Conservation (phyloP, 495 filamentous ascomycete species). For the Hypoxylon lenormandii region DNA sequence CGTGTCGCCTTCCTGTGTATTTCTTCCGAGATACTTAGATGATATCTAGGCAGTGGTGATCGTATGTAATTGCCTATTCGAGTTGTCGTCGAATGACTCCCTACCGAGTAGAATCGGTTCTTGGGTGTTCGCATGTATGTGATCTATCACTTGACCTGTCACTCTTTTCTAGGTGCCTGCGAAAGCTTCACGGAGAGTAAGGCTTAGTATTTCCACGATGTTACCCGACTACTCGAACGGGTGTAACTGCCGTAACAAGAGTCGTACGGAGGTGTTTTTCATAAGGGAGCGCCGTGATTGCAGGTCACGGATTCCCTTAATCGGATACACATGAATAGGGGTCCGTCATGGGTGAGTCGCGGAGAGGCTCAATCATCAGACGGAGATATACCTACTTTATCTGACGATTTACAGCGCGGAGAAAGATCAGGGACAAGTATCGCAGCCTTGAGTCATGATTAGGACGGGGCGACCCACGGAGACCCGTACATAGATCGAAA, state of each 20-base stretch:
- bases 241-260: slow-evolving; percentile 32
- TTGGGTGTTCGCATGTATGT: slow-evolving; percentile 17
- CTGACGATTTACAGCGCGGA: slow-evolving; percentile 24
- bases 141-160: slow-evolving; percentile 29
- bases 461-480: slow-evolving; percentile 8
- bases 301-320: slow-evolving; percentile 16
- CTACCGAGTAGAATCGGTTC: slow-evolving; percentile 18
- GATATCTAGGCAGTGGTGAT: background rate
- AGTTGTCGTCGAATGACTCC: slow-evolving; percentile 13
- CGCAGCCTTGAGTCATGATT: slow-evolving; percentile 9
- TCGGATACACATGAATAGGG: background rate
- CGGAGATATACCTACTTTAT: background rate
- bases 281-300: slow-evolving; percentile 6
- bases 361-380: background rate
- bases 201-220: background rate
- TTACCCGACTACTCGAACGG: slow-evolving; percentile 8
- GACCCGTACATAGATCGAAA: slow-evolving; percentile 11
- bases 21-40: background rate
- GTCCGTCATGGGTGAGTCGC: background rate
- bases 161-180: slow-evolving; percentile 12
- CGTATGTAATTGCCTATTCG: slow-evolving; percentile 30
- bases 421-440: slow-evolving; percentile 15
- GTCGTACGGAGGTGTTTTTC: slow-evolving; percentile 18
- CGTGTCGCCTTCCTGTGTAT: background rate
- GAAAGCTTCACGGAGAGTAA: background rate